phyloP scores from a whole-genome alignment of 2,329 filamentous ascomycete species.

The Botrytis paeoniae region DNA sequence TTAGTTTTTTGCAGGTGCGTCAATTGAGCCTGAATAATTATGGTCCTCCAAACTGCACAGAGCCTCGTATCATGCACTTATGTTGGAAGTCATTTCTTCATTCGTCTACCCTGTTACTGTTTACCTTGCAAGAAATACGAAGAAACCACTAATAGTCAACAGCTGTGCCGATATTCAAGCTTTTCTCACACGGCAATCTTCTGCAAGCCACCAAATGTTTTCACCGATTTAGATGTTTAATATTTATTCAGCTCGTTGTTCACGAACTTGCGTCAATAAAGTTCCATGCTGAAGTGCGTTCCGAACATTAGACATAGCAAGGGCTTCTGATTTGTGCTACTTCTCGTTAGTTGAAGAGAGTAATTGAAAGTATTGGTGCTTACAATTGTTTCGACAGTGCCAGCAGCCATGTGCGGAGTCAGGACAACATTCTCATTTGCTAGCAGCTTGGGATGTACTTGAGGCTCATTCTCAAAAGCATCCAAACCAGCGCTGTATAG shows the following conservation, averaged over 20 bases:
- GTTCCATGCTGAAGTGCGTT: slow-evolving; percentile 58
- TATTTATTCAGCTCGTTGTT: slow-evolving; percentile 48
- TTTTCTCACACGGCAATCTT: neutral
- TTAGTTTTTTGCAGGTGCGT: neutral
- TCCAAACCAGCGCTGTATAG: slow-evolving; percentile 71
- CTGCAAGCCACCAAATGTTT: neutral
- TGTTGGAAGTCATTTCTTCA: slow-evolving; percentile 23
- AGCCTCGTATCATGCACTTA: slow-evolving; percentile 9
- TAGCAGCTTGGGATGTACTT: slow-evolving; percentile 69
- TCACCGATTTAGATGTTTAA: no score
- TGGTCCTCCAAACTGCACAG: neutral
- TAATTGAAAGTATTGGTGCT: neutral
- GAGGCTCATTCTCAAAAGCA: slow-evolving; percentile 77
- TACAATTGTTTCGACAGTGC: slow-evolving; percentile 56
- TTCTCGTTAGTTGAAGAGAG: neutral
- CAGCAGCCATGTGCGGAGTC: slow-evolving; percentile 81
- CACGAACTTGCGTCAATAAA: slow-evolving; percentile 65
- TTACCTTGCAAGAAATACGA: slow-evolving; percentile 7
- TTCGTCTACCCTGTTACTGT: neutral
- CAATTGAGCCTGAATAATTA: neutral
- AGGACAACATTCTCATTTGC: slow-evolving; percentile 69
- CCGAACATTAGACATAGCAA: slow-evolving; percentile 68
- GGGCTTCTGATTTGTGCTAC: slow-evolving; percentile 65
- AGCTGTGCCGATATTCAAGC: neutral
- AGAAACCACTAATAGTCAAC: neutral